phyloP scores from a whole-genome alignment of 768 basidiomycete genomes.

The Udeniomyces megalosporus region DNA sequence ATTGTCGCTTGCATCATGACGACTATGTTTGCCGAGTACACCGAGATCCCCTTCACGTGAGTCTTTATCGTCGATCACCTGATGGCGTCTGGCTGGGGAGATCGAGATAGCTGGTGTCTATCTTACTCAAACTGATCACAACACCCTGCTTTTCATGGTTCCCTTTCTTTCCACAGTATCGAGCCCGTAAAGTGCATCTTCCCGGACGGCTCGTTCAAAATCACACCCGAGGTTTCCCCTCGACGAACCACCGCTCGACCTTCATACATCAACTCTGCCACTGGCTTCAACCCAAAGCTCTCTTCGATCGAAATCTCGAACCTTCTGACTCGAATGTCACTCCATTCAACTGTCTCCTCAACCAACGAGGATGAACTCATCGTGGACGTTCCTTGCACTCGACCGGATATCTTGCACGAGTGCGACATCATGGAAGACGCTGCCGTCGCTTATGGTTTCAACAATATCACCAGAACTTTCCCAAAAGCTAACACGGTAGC shows the following conservation, averaged over 20 bases:
- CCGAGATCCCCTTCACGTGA: conserved; percentile 77
- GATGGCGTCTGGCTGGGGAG: not conserved
- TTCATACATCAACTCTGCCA: conserved; percentile 91
- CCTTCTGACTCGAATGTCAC: conserved; percentile 72
- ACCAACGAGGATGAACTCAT: conserved; percentile 48
- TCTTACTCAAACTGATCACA: no score
- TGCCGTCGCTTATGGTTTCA: conserved; percentile 94
- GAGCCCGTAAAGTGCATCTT: conserved; percentile 78
- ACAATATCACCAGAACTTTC: conserved; percentile 83
- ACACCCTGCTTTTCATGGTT: not conserved
- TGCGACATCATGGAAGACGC: conserved; percentile 98
- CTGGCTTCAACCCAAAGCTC: conserved; percentile 50
- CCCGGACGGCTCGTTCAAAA: conserved; percentile 54
- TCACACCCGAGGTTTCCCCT: conserved; percentile 67
- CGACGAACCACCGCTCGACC: conserved; percentile 56
- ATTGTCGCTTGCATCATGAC: conserved; percentile 89
- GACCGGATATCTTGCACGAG: conserved; percentile 94
- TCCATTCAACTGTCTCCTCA: conserved; percentile 41
- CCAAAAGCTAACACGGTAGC: conserved; percentile 88
- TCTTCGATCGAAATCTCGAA: conserved; percentile 46
- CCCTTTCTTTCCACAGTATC: conserved; percentile 39
- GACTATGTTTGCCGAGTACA: conserved; percentile 98
- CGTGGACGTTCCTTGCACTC: conserved; percentile 76
- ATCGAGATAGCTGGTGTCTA: no score
- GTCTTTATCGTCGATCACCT: conserved; percentile 24